Evolutionary conservation across 768 basidiomycete species (phyloP).

Genomic region (Coprinopsis strossmayeri): DNA sequence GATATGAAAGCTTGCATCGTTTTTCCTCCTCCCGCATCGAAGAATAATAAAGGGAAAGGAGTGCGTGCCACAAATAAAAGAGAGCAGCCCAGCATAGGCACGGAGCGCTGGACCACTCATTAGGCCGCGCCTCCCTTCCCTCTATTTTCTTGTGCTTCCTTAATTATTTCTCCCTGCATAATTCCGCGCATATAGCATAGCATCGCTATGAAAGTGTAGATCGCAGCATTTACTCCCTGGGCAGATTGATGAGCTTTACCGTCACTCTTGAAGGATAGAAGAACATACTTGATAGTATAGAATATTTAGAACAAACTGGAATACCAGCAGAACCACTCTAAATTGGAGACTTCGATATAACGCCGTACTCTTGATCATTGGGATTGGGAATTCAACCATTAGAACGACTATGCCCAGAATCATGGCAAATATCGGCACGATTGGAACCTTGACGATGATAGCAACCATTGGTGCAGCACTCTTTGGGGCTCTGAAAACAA

Average conservation of each 20-base stretch:
- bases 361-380: slow-evolving; percentile 43
- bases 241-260: not conserved
- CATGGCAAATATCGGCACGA: slow-evolving; percentile 68
- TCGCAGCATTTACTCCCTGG: slow-evolving; percentile 79
- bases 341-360: slow-evolving; percentile 63
- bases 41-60: slow-evolving; percentile 3
- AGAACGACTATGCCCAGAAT: slow-evolving; percentile 52
- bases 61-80: not conserved
- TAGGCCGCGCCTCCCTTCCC: slow-evolving; percentile 53
- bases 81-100: slow-evolving; percentile 3
- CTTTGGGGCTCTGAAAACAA: slow-evolving; percentile 46
- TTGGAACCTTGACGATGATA: slow-evolving; percentile 70
- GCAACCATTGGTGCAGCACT: slow-evolving; percentile 57
- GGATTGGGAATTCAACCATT: slow-evolving; percentile 67
- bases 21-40: slow-evolving; percentile 7
- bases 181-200: slow-evolving; percentile 63
- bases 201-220: slow-evolving; percentile 74
- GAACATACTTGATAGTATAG: slow-evolving; percentile 64
- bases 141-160: slow-evolving; percentile 56
- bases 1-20: slow-evolving; percentile 7
- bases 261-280: slow-evolving; percentile 21
- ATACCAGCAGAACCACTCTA: slow-evolving; percentile 54
- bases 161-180: slow-evolving; percentile 62
- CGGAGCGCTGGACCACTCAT: slow-evolving; percentile 15
- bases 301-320: slow-evolving; percentile 56